phyloP scores from a whole-genome alignment of 805 yeast species.

The Metschnikowia bowlesiae region DNA sequence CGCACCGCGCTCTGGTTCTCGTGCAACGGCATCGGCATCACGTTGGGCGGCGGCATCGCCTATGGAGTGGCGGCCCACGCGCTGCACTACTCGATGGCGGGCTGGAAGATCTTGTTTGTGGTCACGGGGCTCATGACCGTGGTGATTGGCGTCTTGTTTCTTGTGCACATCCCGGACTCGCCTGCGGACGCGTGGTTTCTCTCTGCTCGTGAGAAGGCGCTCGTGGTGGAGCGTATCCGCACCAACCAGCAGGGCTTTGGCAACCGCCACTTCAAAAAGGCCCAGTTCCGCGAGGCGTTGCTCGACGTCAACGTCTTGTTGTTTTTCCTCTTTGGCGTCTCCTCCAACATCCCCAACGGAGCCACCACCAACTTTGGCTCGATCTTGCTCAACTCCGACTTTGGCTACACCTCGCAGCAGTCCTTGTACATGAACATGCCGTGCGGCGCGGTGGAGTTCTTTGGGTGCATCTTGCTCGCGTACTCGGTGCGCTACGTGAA shows the following conservation, averaged over 20 bases:
- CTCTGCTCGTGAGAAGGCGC: slow-evolving; percentile 38
- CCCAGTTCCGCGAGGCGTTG: slow-evolving; percentile 50
- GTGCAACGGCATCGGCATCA: slow-evolving; percentile 32
- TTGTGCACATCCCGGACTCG: slow-evolving; percentile 50
- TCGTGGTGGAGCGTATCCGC: slow-evolving; percentile 49
- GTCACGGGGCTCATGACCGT: slow-evolving; percentile 58
- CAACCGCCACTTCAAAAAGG: slow-evolving; percentile 47
- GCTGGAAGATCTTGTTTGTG: slow-evolving; percentile 61
- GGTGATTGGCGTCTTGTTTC: slow-evolving; percentile 43
- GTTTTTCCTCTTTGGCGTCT: slow-evolving; percentile 22
- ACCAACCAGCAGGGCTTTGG: slow-evolving; percentile 57
- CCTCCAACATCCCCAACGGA: slow-evolving; percentile 28
- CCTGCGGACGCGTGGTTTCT: slow-evolving; percentile 47
- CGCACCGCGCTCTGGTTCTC: slow-evolving; percentile 36
- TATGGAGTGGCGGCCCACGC: slow-evolving; percentile 45
- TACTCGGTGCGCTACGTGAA: slow-evolving; percentile 21
- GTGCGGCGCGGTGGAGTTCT: slow-evolving; percentile 21
- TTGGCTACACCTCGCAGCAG: slow-evolving; percentile 21
- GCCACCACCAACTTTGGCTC: slow-evolving; percentile 27
- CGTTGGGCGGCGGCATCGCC: slow-evolving; percentile 45
- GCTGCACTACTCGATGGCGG: slow-evolving; percentile 36
- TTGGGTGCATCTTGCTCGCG: slow-evolving; percentile 27
- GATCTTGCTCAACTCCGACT: slow-evolving; percentile 23
- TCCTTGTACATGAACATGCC: slow-evolving; percentile 25
- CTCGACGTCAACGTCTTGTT: slow-evolving; percentile 47